Conservation (phyloP, 805 yeast species). For the Zygoascus ofunaensis region DNA sequence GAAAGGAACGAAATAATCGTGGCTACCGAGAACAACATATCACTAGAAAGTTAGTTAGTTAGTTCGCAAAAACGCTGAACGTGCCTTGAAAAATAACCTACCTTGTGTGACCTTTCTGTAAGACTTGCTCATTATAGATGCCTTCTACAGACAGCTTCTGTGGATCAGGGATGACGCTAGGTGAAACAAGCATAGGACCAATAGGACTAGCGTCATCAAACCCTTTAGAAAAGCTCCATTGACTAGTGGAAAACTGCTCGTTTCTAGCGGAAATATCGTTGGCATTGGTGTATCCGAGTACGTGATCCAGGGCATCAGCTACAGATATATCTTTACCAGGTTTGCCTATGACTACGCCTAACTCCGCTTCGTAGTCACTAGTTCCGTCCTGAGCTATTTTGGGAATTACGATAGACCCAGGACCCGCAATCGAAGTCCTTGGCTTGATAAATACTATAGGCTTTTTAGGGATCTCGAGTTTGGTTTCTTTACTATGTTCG, state of each 20-base stretch:
- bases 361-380: constrained; percentile 47
- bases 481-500: constrained; percentile 32
- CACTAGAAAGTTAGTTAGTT: constrained; percentile 21
- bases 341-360: constrained; percentile 46
- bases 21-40: constrained; percentile 40
- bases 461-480: constrained; percentile 36
- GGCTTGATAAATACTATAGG: constrained; percentile 49
- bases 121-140: constrained; percentile 38
- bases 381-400: constrained; percentile 25
- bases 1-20: constrained; percentile 39
- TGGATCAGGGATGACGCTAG: constrained; percentile 28
- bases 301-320: constrained; percentile 37
- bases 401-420: constrained; percentile 35
- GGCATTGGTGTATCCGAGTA: constrained; percentile 45
- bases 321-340: constrained; percentile 36
- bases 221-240: constrained; percentile 44
- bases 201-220: constrained; percentile 50
- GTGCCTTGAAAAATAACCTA: neutral
- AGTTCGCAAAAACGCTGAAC: neutral
- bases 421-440: constrained; percentile 36
- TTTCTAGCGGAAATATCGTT: constrained; percentile 52
- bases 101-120: constrained; percentile 38
- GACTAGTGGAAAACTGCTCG: constrained; percentile 42
- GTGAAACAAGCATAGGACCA: constrained; percentile 43
- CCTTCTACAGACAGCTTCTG: constrained; percentile 32